Evolutionary conservation across 495 filamentous ascomycete species (phyloP), one percentile per base, ranked within the genome.

Genomic region (Penicillium psychrofluorescens): DNA sequence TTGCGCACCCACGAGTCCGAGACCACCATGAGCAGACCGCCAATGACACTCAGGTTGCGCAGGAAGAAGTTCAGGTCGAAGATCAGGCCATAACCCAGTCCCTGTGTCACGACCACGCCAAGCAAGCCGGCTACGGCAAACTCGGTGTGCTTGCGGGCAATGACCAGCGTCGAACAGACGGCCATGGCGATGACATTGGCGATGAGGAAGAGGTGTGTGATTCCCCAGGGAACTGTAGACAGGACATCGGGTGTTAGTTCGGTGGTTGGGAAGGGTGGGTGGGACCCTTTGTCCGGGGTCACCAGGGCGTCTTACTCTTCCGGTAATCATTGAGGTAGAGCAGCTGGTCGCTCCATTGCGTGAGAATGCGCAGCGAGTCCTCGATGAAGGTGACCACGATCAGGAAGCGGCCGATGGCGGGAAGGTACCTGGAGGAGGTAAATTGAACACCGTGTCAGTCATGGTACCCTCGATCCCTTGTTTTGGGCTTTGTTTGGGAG

Each of bases 31-130:
- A 98, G 76, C 35, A 98, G 77, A 42, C 92, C 92, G 53, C 92
- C 92, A 71, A 98, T 86, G 54, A 98, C 92, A 49, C 87, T 94
- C 47, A 98, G 74, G 60, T 98, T 98, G 64, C 92, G 91, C 49
- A 98, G 85, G 82, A 98, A 98, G 75, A 98, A 98, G 76, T 98
- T 98, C 55, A 96, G 79, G 67, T 98, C 94, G 68, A 97, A 98
- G 69, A 98, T 96, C 30, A 98, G 81, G 34, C 92, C 92, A 59
- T 98, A 98, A 51, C 92, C 92, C 22, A 98, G 78, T 28, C 91
- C 92, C 70, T 98, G 92, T n/a, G 89, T 88, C 48, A 98, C 64
- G 28, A 98, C 92, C 29, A 98, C 92, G 39, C 69, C 85, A 50
- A 95, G 79, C 46, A 98, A 82, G 50, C 92, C 92, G 40, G 72